These are phyloP conservation scores for Leccinum pellstonianum DNA, from an alignment of 768 basidiomycete species.

Conservation along the genomic window DNA sequence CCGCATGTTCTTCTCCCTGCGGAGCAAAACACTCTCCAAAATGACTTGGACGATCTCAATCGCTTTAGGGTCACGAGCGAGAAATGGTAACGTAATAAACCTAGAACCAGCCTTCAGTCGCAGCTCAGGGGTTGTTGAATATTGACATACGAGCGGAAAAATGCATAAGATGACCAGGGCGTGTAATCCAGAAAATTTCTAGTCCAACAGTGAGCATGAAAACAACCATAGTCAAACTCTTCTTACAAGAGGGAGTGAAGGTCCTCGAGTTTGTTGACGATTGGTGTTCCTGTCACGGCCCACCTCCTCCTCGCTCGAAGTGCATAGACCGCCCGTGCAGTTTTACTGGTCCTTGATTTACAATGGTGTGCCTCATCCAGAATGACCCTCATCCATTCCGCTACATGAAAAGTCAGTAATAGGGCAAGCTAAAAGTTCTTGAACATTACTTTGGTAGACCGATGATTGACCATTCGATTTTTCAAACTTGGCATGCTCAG, in stretches of 20 bases:
- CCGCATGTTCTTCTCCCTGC: constrained; percentile 92
- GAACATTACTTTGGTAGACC: constrained; percentile 65
- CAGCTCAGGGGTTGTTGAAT: background rate
- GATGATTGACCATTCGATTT: constrained; percentile 52
- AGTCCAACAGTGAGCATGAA: constrained; percentile 8
- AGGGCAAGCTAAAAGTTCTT: background rate
- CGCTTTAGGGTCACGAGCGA: constrained; percentile 87
- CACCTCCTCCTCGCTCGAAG: constrained; percentile 77
- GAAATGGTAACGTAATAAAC: constrained; percentile 90
- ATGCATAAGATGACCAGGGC: constrained; percentile 80
- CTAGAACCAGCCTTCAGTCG: constrained; percentile 36
- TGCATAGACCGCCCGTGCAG: constrained; percentile 86
- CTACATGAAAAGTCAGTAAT: constrained; percentile 37
- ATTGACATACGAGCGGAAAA: constrained; percentile 77
- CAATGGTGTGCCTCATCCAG: constrained; percentile 95
- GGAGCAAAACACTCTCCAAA: constrained; percentile 79
- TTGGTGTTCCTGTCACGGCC: constrained; percentile 95
- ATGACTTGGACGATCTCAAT: constrained; percentile 96
- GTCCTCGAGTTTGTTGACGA: constrained; percentile 92
- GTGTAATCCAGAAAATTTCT: constrained; percentile 78
- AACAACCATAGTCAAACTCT: constrained; percentile 37
- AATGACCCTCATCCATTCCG: constrained; percentile 78
- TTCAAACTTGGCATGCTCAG: constrained; percentile 75
- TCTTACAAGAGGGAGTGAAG: constrained; percentile 82
- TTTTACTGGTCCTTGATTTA: constrained; percentile 86